These are phyloP conservation scores for Pseudonitzschia multiseries DNA, from an alignment of 108 stramenopile genomes.

Conservation along the genomic window DNA sequence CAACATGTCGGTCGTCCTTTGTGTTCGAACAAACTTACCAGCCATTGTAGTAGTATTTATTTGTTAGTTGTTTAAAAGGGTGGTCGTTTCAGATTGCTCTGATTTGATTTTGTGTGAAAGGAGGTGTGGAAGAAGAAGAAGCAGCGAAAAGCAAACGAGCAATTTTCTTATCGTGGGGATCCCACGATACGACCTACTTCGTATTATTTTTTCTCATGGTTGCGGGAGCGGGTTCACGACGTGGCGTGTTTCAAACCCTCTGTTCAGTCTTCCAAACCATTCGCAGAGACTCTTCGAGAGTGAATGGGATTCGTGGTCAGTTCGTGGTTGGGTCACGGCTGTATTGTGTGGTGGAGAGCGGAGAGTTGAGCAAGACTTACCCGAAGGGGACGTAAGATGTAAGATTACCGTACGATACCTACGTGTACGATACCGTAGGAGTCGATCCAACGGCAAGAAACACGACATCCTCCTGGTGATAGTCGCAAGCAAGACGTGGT, in stretches of 20 bases:
- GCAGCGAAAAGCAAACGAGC: background rate
- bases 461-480: background rate
- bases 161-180: background rate
- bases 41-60: slow-evolving; percentile 6
- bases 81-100: slow-evolving; percentile 7
- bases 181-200: too few relatives aligned
- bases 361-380: too few relatives aligned
- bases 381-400: too few relatives aligned
- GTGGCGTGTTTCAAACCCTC: background rate
- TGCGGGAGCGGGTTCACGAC: background rate
- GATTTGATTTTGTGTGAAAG: slow-evolving; percentile 15
- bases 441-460: background rate
- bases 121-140: background rate
- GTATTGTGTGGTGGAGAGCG: background rate
- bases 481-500: background rate
- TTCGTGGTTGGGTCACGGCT: background rate
- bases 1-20: too few relatives aligned
- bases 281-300: background rate
- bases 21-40: background rate
- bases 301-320: background rate
- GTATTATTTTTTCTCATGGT: background rate
- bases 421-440: background rate
- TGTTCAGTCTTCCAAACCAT: background rate
- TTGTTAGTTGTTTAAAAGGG: background rate
- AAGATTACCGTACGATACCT: too few relatives aligned